Evolutionary conservation across 345 rosid genomes (phyloP).

Genomic region (Schrenkiella parvula): DNA sequence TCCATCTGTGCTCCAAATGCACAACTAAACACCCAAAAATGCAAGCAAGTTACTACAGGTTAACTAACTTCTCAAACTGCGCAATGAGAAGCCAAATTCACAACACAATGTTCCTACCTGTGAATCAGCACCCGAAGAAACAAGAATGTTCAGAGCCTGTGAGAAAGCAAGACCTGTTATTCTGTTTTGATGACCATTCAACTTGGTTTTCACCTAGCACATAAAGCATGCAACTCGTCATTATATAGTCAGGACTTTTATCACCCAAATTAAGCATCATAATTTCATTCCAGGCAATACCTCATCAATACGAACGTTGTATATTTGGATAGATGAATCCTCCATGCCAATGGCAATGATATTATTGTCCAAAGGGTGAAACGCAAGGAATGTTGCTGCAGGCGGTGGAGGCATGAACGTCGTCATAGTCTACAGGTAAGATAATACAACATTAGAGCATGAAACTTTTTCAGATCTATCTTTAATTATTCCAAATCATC

Average conservation of each 20-base stretch:
- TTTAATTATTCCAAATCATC: background rate
- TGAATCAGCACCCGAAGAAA: slow-evolving; percentile 72
- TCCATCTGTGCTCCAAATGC: slow-evolving; percentile 77
- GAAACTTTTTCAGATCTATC: background rate
- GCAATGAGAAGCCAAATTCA: background rate
- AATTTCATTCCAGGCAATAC: slow-evolving; percentile 31
- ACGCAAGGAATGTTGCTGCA: slow-evolving; percentile 78
- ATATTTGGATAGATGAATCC: slow-evolving; percentile 70
- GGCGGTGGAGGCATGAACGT: slow-evolving; percentile 85
- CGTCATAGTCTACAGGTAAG: slow-evolving; percentile 55
- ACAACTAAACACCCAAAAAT: slow-evolving; percentile 39
- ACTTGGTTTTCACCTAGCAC: slow-evolving; percentile 57
- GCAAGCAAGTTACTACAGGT: background rate
- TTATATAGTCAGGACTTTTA: background rate
- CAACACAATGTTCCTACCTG: slow-evolving; percentile 9
- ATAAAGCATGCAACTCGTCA: background rate
- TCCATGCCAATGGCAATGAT: slow-evolving; percentile 89
- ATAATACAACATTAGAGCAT: background rate
- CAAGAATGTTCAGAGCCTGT: slow-evolving; percentile 56
- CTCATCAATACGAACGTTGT: slow-evolving; percentile 60
- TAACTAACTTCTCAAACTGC: background rate
- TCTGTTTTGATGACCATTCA: slow-evolving; percentile 78
- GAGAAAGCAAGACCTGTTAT: slow-evolving; percentile 95
- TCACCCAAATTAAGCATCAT: background rate
- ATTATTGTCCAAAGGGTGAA: slow-evolving; percentile 67